Conservation (phyloP, 2,329 filamentous ascomycete genomes). For the Penicillium sp. region DNA sequence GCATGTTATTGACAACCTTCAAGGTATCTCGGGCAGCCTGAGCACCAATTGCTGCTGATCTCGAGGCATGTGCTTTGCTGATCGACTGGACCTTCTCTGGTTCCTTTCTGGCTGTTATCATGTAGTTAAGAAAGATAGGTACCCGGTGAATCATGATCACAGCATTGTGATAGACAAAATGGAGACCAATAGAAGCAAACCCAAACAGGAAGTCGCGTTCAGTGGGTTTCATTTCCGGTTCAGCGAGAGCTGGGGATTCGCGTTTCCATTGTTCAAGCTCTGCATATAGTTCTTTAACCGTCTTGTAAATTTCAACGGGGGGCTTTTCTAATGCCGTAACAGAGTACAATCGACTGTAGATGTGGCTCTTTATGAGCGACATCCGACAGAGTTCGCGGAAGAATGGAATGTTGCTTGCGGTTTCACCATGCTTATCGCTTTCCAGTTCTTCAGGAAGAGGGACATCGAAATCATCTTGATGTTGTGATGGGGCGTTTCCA, state of each 20-base stretch:
- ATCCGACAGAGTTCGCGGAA: constrained; percentile 93
- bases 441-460: constrained; percentile 85
- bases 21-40: constrained; percentile 88
- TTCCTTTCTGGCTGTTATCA: constrained; percentile 70
- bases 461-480: constrained; percentile 84
- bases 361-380: constrained; percentile 81
- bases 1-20: constrained; percentile 86
- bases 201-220: constrained; percentile 84
- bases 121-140: constrained; percentile 85
- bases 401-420: constrained; percentile 82
- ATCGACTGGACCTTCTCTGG: constrained; percentile 57
- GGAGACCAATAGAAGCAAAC: constrained; percentile 83
- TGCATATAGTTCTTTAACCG: constrained; percentile 83
- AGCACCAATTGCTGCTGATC: constrained; percentile 81
- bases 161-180: constrained; percentile 95
- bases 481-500: constrained; percentile 65
- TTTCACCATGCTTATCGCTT: constrained; percentile 80
- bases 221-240: constrained; percentile 84
- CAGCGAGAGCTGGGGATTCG: constrained; percentile 80
- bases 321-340: constrained; percentile 84
- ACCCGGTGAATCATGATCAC: constrained; percentile 94
- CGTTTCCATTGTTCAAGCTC: constrained; percentile 91
- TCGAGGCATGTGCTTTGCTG: constrained; percentile 78
- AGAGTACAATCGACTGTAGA: constrained; percentile 86
- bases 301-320: constrained; percentile 76